Evolutionary conservation across 345 rosid genomes (phyloP).

Genomic region (Syzygium aromaticum): DNA sequence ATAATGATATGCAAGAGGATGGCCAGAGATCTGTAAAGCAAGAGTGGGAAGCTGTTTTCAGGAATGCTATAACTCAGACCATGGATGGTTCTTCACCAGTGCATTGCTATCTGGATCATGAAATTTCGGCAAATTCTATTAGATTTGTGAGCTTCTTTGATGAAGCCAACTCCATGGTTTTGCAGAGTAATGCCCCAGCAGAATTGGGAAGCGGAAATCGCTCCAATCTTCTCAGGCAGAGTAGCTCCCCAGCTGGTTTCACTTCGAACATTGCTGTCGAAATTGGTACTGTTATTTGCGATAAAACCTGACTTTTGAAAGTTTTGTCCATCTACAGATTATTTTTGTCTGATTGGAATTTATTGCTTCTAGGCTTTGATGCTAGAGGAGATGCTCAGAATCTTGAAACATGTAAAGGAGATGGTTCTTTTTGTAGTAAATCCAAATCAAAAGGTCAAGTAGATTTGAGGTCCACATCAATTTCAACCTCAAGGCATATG

Average conservation of each 20-base stretch:
- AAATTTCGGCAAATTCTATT: conserved; percentile 1
- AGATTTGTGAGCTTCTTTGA: conserved; percentile 4
- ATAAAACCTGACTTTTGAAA: not conserved
- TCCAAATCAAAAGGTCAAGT: not conserved
- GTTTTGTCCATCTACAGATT: not conserved
- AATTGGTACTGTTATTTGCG: conserved; percentile 23
- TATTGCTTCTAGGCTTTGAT: conserved; percentile 16
- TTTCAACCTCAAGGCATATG: conserved; percentile 15
- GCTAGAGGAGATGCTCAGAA: conserved; percentile 10
- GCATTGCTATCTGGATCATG: conserved; percentile 3
- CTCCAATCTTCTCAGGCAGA: conserved; percentile 36
- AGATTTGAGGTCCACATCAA: conserved; percentile 16
- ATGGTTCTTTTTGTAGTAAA: not conserved
- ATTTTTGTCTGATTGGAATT: not conserved
- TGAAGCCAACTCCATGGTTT: conserved; percentile 10
- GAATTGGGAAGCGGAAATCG: conserved; percentile 13
- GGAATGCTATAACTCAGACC: not conserved
- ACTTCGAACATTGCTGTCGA: conserved; percentile 31
- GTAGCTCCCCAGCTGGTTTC: conserved; percentile 49
- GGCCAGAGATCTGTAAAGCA: conserved; percentile 27
- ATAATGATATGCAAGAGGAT: conserved; percentile 18
- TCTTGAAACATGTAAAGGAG: conserved; percentile 10
- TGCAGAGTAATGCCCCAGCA: not conserved
- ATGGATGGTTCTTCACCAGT: not conserved
- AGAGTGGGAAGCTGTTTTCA: conserved; percentile 7